Base-by-base conservation (phyloP, 2,329 filamentous ascomycete genomes). In the Alternaria novae-zelandiae region DNA sequence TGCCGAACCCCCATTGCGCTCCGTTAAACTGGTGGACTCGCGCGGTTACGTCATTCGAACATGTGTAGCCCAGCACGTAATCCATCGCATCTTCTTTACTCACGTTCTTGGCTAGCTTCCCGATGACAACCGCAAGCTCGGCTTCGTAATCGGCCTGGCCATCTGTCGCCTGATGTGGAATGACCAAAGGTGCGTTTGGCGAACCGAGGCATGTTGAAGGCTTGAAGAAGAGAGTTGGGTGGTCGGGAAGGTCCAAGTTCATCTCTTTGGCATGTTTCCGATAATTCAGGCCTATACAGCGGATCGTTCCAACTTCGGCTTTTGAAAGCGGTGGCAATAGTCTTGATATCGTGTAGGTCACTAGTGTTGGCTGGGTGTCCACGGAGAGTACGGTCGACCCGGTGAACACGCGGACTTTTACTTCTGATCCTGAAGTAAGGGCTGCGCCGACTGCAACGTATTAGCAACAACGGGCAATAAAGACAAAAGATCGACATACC, bases 41-140 rank as follows among this genome's bases (percentile, higher is more conserved):
- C 0, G 82, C 80, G 0, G 84, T 85, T 0, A 88, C 75, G 63
- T 88, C 86, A 59, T 88, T 88, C 8, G 83, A 84, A 17, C 74
- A 76, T 0, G 83, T 85, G 67, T 86, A 88, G 1, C 81, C 86
- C 0, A 82, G 81, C 3, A 88, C 78, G 58, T 86, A 85, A 0
- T 78, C 73, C 12, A 84, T 71, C 0, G 84, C 85, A 0, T 83
- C 69, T 1, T 78, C 75, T 15, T 72, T 64, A 2, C 73, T 54
- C 1, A 87, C 80, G 50, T 86, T 78, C 65, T 84, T 85, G 13
- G 82, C 84, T 2, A 80, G 77, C 56, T 83, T 84, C 2, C 83
- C 83, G 6, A 86, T 83, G 0, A 88, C 78, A 3, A 88, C 54
- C 20, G 63, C 62, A 30, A 73, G 69, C 41, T 73, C 70, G 25